Conservation (phyloP, 2,329 filamentous ascomycete species). For the Cladosporium velox region DNA sequence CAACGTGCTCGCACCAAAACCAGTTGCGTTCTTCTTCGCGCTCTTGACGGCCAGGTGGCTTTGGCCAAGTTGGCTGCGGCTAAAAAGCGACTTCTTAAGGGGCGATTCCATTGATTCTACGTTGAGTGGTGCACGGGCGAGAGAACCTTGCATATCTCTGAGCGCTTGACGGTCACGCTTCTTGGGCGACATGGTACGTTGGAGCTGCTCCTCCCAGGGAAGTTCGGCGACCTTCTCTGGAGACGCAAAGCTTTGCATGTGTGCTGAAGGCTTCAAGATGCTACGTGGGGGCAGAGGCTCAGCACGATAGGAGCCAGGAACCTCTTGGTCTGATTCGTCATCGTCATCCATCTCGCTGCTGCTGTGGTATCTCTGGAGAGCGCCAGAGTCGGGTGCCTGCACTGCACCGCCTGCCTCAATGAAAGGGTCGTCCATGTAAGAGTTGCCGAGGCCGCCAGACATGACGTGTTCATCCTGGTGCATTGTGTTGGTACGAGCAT, state of each 20-base stretch:
- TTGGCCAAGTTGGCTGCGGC: constrained; percentile 54
- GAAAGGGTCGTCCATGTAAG: constrained; percentile 31
- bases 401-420: constrained; percentile 33
- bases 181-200: constrained; percentile 88
- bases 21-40: constrained; percentile 31
- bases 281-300: constrained; percentile 63
- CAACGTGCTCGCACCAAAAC: constrained; percentile 26
- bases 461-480: constrained; percentile 47
- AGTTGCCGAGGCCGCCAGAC: constrained; percentile 28
- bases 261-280: constrained; percentile 47
- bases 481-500: constrained; percentile 44
- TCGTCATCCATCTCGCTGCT: constrained; percentile 49
- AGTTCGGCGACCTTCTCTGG: constrained; percentile 63
- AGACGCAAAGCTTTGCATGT: constrained; percentile 45
- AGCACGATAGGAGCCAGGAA: constrained; percentile 76
- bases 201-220: constrained; percentile 91
- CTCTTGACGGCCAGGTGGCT: constrained; percentile 38
- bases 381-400: constrained; percentile 33
- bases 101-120: constrained; percentile 37
- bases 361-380: constrained; percentile 33
- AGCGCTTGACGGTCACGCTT: constrained; percentile 84
- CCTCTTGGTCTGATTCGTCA: constrained; percentile 73
- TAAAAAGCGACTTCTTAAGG: constrained; percentile 89
- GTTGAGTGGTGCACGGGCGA: constrained; percentile 52
- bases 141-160: constrained; percentile 63